These are phyloP conservation scores for Dichotomocladium elegans DNA, from an alignment of 371 early-diverging fungal genomes.

Conservation along the genomic window DNA sequence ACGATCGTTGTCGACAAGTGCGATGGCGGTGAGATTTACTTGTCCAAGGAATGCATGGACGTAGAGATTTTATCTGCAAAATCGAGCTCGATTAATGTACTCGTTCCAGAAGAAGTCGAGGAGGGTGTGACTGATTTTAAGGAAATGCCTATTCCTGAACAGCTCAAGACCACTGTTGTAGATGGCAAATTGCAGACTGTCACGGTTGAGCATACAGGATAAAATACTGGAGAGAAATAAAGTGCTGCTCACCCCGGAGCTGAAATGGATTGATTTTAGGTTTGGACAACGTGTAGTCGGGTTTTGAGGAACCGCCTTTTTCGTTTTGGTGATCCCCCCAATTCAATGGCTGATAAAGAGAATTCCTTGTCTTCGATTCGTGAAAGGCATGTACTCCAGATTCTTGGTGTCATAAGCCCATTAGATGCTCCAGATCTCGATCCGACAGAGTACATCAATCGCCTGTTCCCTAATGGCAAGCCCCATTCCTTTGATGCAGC, in stretches of 20 bases:
- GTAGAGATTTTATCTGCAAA: constrained; percentile 90
- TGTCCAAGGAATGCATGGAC: constrained; percentile 72
- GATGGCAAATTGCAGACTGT: constrained; percentile 78
- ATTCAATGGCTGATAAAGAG: too few relatives aligned
- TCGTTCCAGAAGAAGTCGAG: constrained; percentile 61
- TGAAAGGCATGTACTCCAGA: constrained; percentile 5
- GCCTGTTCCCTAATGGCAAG: constrained; percentile 76
- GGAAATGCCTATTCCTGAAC: constrained; percentile 90
- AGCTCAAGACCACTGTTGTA: constrained; percentile 83
- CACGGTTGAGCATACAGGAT: constrained; percentile 80
- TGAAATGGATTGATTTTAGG: too few relatives aligned
- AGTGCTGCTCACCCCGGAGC: too few relatives aligned
- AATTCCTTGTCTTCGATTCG: background rate
- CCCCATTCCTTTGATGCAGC: background rate
- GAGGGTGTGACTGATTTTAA: constrained; percentile 74
- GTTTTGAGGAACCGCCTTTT: too few relatives aligned
- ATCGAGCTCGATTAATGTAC: constrained; percentile 82
- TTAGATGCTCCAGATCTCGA: constrained; percentile 73
- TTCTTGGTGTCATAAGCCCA: constrained; percentile 44
- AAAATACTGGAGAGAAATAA: constrained; percentile 9
- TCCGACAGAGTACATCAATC: constrained; percentile 72
- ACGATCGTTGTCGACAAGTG: constrained; percentile 90
- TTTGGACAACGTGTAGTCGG: too few relatives aligned
- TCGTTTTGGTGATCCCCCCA: too few relatives aligned
- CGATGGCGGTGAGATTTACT: constrained; percentile 86